These are phyloP conservation scores for Ogataea nitratoaversa DNA, from an alignment of 805 yeast genomes.

Conservation along the genomic window DNA sequence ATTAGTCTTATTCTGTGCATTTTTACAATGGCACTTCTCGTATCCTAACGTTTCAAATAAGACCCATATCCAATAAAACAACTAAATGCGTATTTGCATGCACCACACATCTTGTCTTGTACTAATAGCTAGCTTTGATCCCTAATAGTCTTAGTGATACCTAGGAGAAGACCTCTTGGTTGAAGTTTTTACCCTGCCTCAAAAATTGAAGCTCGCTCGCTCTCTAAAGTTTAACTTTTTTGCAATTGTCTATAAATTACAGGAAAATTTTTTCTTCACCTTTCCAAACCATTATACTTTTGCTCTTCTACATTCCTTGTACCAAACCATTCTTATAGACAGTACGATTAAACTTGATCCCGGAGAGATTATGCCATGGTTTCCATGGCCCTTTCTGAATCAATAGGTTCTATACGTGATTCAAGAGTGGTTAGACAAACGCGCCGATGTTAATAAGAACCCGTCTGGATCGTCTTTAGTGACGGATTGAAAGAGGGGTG, in stretches of 20 bases:
- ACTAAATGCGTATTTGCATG: no score
- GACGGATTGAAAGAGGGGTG: conserved; percentile 33
- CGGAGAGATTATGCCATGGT: conserved; percentile 9
- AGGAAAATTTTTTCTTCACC: conserved; percentile 3
- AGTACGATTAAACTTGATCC: conserved; percentile 26
- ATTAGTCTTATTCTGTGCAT: background rate
- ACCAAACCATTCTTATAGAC: conserved; percentile 34
- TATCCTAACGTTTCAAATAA: no score
- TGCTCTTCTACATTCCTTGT: conserved; percentile 18
- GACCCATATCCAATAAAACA: no score
- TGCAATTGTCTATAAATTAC: background rate
- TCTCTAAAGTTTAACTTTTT: no score
- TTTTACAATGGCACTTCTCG: no score
- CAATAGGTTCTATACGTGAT: conserved; percentile 31
- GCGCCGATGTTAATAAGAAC: conserved; percentile 31
- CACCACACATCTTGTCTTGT: no score
- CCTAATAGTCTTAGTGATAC: background rate
- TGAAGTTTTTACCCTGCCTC: background rate
- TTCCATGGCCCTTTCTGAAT: conserved; percentile 5
- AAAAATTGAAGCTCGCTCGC: no score
- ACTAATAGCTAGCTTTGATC: no score
- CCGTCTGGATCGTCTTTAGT: conserved; percentile 29
- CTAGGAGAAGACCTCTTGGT: no score
- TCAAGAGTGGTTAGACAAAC: conserved; percentile 29
- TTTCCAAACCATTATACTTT: background rate